Conservation (phyloP, 805 yeast species). For the Teunomyces lycoperdinae region DNA sequence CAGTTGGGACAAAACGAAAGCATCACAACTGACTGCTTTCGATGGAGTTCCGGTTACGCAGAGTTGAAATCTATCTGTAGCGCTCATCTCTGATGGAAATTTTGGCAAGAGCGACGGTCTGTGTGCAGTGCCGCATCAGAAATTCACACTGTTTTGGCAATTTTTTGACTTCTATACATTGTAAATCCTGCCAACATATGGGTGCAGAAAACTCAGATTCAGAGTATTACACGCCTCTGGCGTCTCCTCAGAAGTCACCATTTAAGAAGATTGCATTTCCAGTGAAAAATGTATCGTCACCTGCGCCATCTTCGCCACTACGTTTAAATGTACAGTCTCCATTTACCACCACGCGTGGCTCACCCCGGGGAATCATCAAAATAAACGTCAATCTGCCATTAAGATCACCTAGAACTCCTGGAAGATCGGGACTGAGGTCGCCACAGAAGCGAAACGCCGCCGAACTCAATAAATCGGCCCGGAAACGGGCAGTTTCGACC, state of each 20-base stretch:
- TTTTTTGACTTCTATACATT: neutral
- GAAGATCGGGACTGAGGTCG: conserved; percentile 45
- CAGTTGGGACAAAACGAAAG: conserved; percentile 94
- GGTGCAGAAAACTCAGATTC: neutral
- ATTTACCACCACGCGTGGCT: conserved; percentile 27
- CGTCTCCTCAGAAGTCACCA: neutral
- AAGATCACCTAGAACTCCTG: conserved; percentile 37
- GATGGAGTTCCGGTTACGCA: neutral
- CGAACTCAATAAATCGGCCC: conserved; percentile 46
- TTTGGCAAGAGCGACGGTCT: neutral
- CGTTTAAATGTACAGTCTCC: conserved; percentile 9
- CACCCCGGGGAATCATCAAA: conserved; percentile 25
- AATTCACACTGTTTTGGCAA: neutral
- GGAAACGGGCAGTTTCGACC: conserved; percentile 43
- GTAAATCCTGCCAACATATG: neutral
- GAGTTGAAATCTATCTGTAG: neutral
- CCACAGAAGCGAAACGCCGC: conserved; percentile 37
- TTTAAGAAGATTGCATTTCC: neutral
- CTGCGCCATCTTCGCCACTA: conserved; percentile 1
- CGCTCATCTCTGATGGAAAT: neutral
- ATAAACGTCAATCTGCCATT: conserved; percentile 12
- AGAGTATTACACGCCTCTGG: neutral
- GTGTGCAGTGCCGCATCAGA: neutral
- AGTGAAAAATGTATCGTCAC: neutral
- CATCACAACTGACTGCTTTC: conserved; percentile 43